Evolutionary conservation across 345 rosid species (phyloP), one percentile per base, ranked within the genome.

Genomic region (Lepidium didymum): DNA sequence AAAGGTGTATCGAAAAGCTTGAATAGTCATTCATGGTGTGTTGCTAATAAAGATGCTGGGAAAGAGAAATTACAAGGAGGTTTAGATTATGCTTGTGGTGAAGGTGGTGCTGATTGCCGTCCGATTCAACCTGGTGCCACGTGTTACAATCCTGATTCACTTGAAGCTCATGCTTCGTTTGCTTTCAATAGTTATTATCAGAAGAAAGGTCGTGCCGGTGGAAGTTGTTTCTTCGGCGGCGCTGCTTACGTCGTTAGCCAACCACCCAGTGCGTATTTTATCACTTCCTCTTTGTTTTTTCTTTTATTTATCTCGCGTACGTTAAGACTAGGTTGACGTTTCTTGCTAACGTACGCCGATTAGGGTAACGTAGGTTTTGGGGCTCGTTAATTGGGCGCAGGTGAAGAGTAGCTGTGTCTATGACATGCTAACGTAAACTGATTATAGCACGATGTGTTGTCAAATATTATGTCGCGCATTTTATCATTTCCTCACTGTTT

Each of bases 101-200:
- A 89, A 67, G 98, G 98, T 51, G 84, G 82, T 8, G 98, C 97
- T 4, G 94, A 93, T 61, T 93, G 98, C 70, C 74, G 72, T 76
- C 78, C 87, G 63, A 93, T 90, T 70, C 98, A 90, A 61, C 69
- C n/a, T 0, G 96, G 89, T 31, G 67, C 90, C 29, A 21, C 84
- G 67, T 93, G 98, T 75, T 93, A 80, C 71, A 50, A 68, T 59
- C 98, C 98, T 0, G 81, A 86, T 71, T 84, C 97, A 5, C 21
- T 93, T 0, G 89, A 82, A 68, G 97, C 98, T 19, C 98, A 93
- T 63, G 98, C 98, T 11, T 90, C 98, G 19, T 93, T 85, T 54
- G 98, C 98, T 13, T 88, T 93, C 74, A 93, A 93, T 75, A 93
- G 98, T 56, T 93, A 85, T 52, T 93, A 88, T 16, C 98, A 93